phyloP scores from a whole-genome alignment of 805 yeast species.

The Suhomyces emberorum region DNA sequence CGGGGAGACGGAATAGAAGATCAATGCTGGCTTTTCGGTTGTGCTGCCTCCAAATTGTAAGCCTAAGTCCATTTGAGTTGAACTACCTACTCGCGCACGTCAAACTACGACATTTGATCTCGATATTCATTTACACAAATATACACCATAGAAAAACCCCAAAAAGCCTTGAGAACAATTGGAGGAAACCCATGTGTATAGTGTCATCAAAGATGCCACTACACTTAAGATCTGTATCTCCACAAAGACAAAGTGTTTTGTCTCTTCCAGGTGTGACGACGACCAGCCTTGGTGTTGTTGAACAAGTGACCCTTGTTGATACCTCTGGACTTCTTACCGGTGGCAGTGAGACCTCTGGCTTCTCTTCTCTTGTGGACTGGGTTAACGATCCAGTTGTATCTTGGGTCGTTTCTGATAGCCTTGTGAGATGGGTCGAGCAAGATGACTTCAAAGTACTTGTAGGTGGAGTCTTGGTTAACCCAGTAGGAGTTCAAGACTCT shows the following conservation, averaged over 20 bases:
- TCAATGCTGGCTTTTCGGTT: too few relatives aligned
- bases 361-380: slow-evolving; percentile 99
- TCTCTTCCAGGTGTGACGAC: slow-evolving; percentile 99
- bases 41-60: too few relatives aligned
- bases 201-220: slow-evolving; percentile 1
- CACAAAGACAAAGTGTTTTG: slow-evolving; percentile 98
- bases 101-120: neutral
- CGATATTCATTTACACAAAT: neutral
- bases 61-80: too few relatives aligned
- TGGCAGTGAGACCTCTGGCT: slow-evolving; percentile 96
- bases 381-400: slow-evolving; percentile 99
- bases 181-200: neutral
- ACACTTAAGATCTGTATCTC: slow-evolving; percentile 91
- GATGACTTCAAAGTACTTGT: slow-evolving; percentile 98
- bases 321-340: slow-evolving; percentile 99
- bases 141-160: too few relatives aligned
- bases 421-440: slow-evolving; percentile 96
- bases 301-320: slow-evolving; percentile 99
- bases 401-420: slow-evolving; percentile 98
- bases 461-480: slow-evolving; percentile 99
- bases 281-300: slow-evolving; percentile 98
- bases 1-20: too few relatives aligned
- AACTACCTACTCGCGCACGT: neutral
- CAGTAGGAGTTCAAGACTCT: slow-evolving; percentile 99
- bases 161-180: neutral